Percentiles rank a stretch among this genome's conserved stretches.
These are phyloP conservation scores for Crithidia expoeki DNA, from an alignment of 208 protist species.

Conservation along the genomic window DNA sequence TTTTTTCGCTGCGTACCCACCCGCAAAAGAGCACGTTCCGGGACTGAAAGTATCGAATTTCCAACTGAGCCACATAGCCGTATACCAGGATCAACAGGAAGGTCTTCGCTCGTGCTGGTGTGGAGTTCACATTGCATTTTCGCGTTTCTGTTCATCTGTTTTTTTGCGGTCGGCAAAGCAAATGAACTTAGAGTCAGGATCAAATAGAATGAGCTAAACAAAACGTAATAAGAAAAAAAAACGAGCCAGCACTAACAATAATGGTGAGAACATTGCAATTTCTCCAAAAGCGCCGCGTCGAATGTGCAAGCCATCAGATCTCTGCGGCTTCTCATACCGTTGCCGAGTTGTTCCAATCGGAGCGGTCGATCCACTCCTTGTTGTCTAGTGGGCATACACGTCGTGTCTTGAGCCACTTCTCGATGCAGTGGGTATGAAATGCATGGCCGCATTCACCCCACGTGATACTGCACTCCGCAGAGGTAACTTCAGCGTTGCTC, in stretches of 20 bases:
- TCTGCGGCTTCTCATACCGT: no score
- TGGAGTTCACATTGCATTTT: neutral
- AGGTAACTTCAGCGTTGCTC: constrained; percentile 60
- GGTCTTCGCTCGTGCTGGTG: no score
- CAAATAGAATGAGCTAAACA: neutral
- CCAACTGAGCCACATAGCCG: no score
- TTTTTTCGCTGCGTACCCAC: no score
- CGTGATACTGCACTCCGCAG: constrained; percentile 92
- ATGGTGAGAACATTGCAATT: neutral
- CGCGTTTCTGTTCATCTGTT: no score
- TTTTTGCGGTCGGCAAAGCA: neutral
- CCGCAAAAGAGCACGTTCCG: no score
- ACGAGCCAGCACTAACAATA: neutral
- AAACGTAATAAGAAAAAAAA: neutral
- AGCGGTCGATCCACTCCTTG: constrained; percentile 93
- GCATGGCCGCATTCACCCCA: constrained; percentile 98
- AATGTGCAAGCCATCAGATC: no score
- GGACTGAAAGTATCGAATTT: no score
- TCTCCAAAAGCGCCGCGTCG: no score
- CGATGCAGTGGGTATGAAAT: constrained; percentile 99
- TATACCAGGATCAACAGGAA: no score
- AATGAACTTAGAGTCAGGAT: neutral
- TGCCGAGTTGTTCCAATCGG: constrained; percentile 45
- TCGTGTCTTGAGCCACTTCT: constrained; percentile 97
- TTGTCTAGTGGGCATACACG: constrained; percentile 98